phyloP scores from a whole-genome alignment of 768 basidiomycete genomes.

The Podaxis sp. region DNA sequence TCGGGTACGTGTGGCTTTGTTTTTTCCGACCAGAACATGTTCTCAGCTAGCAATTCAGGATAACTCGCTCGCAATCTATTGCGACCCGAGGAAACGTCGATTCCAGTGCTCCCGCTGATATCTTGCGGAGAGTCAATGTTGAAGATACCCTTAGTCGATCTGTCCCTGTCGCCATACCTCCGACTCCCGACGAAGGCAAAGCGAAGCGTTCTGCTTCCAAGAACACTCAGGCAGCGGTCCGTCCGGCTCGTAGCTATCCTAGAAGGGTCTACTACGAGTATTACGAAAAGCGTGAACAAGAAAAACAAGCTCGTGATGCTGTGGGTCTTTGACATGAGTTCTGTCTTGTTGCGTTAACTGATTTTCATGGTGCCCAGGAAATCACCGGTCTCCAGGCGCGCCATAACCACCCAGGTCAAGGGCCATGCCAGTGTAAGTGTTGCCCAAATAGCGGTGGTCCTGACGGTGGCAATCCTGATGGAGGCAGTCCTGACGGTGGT shows the following conservation, averaged over 20 bases:
- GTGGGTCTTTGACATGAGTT: background rate
- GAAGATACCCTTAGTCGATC: conserved; percentile 23
- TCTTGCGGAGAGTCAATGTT: conserved; percentile 29
- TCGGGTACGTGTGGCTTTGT: conserved; percentile 29
- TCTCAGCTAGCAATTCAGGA: conserved; percentile 20
- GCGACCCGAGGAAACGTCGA: conserved; percentile 27
- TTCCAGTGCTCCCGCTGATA: conserved; percentile 21
- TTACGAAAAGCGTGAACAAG: conserved; percentile 14
- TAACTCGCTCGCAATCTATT: conserved; percentile 26
- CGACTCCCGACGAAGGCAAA: conserved; percentile 8
- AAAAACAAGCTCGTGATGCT: background rate
- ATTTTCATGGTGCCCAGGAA: background rate
- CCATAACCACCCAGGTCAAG: background rate
- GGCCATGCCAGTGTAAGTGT: no score
- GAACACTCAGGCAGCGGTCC: background rate
- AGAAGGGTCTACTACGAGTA: conserved; percentile 13
- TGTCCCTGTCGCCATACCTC: conserved; percentile 4
- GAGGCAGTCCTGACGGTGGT: no score
- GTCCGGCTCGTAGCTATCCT: conserved; percentile 10
- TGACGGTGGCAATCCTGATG: no score
- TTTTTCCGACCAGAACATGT: background rate
- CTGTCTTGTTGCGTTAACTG: background rate
- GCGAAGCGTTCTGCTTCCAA: background rate
- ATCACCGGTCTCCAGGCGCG: background rate
- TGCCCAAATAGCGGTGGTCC: no score